These are phyloP conservation scores for Tuber aestivum DNA, from an alignment of 495 filamentous ascomycete genomes.

Conservation along the genomic window DNA sequence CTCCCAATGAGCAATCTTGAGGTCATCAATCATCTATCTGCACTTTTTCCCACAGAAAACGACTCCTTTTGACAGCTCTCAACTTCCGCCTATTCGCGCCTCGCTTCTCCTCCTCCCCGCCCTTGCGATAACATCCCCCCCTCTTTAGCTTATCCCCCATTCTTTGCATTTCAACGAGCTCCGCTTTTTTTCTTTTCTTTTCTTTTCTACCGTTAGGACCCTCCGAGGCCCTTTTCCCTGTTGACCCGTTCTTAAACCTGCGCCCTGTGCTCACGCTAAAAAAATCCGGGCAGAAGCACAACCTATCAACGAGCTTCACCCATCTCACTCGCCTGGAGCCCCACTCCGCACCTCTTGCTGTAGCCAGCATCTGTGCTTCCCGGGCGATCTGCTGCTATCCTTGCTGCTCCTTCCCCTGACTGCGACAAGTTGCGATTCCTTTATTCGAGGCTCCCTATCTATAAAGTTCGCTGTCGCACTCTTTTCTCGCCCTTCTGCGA, in stretches of 20 bases:
- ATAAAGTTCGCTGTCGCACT: conserved; percentile 37
- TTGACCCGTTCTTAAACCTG: conserved; percentile 21
- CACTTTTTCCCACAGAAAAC: conserved; percentile 17
- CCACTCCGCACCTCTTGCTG: conserved; percentile 28
- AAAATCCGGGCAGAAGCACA: neutral
- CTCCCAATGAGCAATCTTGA: conserved; percentile 9
- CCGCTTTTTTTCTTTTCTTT: no score
- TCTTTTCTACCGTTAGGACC: neutral
- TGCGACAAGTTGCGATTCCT: conserved; percentile 8
- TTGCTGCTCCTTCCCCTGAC: conserved; percentile 37
- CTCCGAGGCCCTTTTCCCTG: conserved; percentile 27
- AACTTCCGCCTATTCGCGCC: neutral
- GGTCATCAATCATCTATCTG: conserved; percentile 18
- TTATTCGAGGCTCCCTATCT: conserved; percentile 30
- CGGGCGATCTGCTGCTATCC: conserved; percentile 36
- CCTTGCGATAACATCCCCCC: neutral
- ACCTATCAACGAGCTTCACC: conserved; percentile 29
- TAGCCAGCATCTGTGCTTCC: conserved; percentile 36
- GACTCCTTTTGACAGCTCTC: neutral
- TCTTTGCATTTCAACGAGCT: neutral
- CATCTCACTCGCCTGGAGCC: conserved; percentile 29
- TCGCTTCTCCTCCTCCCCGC: neutral
- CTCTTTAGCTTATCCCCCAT: neutral
- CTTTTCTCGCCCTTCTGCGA: conserved; percentile 7
- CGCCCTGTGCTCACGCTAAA: conserved; percentile 15